Base-by-base conservation (phyloP, 106 monocot species). In the Ottelia alismoides region DNA sequence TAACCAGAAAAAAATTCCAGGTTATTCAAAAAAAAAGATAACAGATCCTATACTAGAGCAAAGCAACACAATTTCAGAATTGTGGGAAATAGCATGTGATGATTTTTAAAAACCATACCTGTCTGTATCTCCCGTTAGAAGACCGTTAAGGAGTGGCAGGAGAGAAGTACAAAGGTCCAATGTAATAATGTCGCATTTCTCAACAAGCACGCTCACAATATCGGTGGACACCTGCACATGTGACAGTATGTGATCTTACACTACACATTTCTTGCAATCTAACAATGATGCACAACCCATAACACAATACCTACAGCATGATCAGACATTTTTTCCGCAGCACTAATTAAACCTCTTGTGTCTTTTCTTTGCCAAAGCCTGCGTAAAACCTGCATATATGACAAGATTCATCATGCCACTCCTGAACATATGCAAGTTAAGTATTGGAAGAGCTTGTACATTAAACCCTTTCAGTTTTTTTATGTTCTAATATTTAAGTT, bases 241-340 rank as follows among this genome's bases (percentile, higher is more conserved):
- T n/a, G n/a, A n/a, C n/a, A n/a, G n/a, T n/a, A n/a, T n/a, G n/a
- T n/a, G n/a, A n/a, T n/a, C n/a, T n/a, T n/a, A n/a, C n/a, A n/a
- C n/a, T n/a, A n/a, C n/a, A n/a, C n/a, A n/a, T n/a, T n/a, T n/a
- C n/a, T n/a, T n/a, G n/a, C n/a, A n/a, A n/a, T 57, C 12, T 29
- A 45, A 51, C 10, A n/a, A 27, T 9, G 21, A 16, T 21, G 32
- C 27, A 11, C 27, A 51, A 50, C 1, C 12, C n/a, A 28, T 68
- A 51, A 56, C 5, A 20, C 12, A 17, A 66, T 51, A 65, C 87
- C 27, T 74, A 96, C 96, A 63, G 84, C 70, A 85, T 78, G 76
- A 78, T 89, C 96, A 61, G 84, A 96, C 76, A 96, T 89, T 74
- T 76, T 88, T 31, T 81, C 81, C 60, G 85, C 46, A 17, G 96